Conservation (phyloP, 495 filamentous ascomycete genomes). For the Cladorrhinum samala region DNA sequence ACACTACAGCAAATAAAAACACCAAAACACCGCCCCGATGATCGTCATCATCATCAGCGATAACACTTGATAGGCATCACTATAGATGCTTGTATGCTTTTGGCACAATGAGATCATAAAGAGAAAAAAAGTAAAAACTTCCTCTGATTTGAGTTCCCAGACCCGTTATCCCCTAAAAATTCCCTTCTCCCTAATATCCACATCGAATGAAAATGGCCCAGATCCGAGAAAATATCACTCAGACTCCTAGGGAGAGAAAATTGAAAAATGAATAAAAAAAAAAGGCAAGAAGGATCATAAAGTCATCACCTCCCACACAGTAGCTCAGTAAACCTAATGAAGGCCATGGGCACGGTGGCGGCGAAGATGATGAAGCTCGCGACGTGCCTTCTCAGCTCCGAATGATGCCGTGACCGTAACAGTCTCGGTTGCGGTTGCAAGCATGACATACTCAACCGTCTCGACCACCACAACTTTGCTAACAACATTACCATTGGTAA, state of each 20-base stretch:
- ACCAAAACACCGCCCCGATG: too few species aligned
- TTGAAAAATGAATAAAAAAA: conserved; percentile 1
- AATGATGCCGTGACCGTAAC: conserved; percentile 23
- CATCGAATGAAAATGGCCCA: conserved; percentile 8
- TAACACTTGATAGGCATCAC: neutral
- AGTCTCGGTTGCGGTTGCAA: conserved; percentile 17
- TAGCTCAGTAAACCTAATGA: conserved; percentile 3
- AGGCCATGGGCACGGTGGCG: conserved; percentile 12
- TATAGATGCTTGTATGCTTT: too few species aligned
- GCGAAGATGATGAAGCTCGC: conserved; percentile 15
- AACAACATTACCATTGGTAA: conserved; percentile 34
- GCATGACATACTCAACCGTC: conserved; percentile 38
- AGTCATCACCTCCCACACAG: neutral
- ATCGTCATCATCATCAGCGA: too few species aligned
- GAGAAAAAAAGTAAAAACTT: neutral
- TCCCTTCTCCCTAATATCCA: conserved; percentile 9
- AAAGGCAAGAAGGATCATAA: neutral
- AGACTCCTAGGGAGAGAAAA: neutral
- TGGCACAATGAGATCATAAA: neutral
- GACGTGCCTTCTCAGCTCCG: conserved; percentile 17
- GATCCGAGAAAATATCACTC: neutral
- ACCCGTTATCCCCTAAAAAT: neutral
- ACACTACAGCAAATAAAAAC: too few species aligned
- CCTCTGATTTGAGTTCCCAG: neutral
- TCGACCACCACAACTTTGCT: conserved; percentile 41